Evolutionary conservation across 805 yeast species (phyloP).

Genomic region (Hanseniaspora mollemarum): DNA sequence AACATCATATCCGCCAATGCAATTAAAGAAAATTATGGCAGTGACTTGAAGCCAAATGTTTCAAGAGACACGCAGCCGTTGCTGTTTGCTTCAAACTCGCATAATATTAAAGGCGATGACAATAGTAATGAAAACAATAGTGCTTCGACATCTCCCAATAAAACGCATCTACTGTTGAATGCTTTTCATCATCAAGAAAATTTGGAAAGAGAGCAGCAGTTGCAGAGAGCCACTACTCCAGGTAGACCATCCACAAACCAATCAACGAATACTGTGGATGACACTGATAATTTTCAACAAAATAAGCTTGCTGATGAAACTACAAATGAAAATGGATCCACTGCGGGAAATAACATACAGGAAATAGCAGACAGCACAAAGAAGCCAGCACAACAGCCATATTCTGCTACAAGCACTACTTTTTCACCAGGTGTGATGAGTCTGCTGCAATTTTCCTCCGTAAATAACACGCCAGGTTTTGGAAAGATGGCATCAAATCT

Average conservation of each 20-base stretch:
- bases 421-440: slow-evolving; percentile 88
- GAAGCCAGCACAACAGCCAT: slow-evolving; percentile 19
- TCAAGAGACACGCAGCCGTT: background rate
- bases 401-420: slow-evolving; percentile 21
- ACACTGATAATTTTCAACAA: background rate
- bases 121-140: background rate
- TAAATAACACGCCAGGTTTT: slow-evolving; percentile 28
- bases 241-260: slow-evolving; percentile 4
- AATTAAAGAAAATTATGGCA: background rate
- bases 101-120: background rate
- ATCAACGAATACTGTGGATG: background rate
- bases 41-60: background rate
- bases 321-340: slow-evolving; percentile 3
- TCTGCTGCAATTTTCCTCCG: slow-evolving; percentile 64
- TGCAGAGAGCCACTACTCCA: slow-evolving; percentile 1
- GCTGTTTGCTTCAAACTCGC: background rate
- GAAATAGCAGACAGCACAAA: slow-evolving; percentile 13
- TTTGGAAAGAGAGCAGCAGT: slow-evolving; percentile 7
- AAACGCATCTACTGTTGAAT: slow-evolving; percentile 10
- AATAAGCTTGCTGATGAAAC: slow-evolving; percentile 4
- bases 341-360: slow-evolving; percentile 18
- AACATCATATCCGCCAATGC: background rate
- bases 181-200: slow-evolving; percentile 15
- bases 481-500: background rate
- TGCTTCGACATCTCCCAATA: slow-evolving; percentile 11